Base-by-base conservation (phyloP, 2,329 filamentous ascomycete species). In the Chaetomium sp. region DNA sequence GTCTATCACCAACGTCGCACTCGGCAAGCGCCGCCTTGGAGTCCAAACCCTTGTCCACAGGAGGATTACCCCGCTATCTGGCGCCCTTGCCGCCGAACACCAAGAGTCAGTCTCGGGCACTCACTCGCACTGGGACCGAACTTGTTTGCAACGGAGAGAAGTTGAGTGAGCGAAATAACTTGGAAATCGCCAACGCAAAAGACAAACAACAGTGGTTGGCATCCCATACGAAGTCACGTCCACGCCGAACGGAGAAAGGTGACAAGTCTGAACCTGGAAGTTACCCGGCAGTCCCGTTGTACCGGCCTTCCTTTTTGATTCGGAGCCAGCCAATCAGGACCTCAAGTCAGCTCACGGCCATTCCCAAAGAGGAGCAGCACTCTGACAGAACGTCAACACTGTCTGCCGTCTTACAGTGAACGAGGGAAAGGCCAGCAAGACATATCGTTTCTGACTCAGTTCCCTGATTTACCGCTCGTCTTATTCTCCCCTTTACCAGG, bases 241-340 rank as follows among this genome's bases (percentile, higher is more conserved):
- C 35, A 38, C 36, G 47, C 9, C 12, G 37, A 8, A 7, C 6
- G n/a, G 40, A 14, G 12, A 43, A 41, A 44, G 38, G 41, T 32
- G 41, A 52, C 41, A 32, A 35, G 49, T 33, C 14, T 9, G 40
- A 52, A 44, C 36, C 37, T 9, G 14, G 9, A 37, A 8, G 10
- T 14, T 7, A 19, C 19, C 19, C 19, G 19, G 19, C 19, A 27
- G 19, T 27, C 19, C 19, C 19, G 19, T 27, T 27, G 19, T 34
- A 33, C 40, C 36, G 33, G 32, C 33, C 40, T 36, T 50, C 19
- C 35, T 33, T 32, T 36, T 6, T 12, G 19, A 19, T 42, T 12
- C 8, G 27, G 35, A 52, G 33, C 38, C 44, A 38, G 32, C 55
- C 47, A 54, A 54, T 54, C 55, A 54, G 14, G 47, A 47, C 12